These are phyloP conservation scores for Tylopilus felleus DNA, from an alignment of 768 basidiomycete genomes.

Conservation along the genomic window DNA sequence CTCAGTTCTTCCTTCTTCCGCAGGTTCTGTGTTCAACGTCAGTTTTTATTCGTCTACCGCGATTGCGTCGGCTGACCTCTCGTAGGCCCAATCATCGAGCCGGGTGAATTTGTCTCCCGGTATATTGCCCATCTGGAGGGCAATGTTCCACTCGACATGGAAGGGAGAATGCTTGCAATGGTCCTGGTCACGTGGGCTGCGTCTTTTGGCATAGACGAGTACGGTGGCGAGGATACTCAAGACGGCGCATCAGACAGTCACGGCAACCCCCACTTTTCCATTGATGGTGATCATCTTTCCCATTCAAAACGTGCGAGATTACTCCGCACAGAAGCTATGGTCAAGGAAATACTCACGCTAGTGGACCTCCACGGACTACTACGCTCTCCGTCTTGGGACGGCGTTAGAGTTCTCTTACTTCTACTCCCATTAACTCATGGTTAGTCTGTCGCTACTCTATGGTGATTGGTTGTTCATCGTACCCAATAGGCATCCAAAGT, in stretches of 20 bases:
- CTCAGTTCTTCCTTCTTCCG: conserved; percentile 83
- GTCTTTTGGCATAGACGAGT: conserved; percentile 84
- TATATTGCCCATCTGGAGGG: conserved; percentile 66
- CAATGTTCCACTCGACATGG: conserved; percentile 56
- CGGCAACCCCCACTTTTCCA: conserved; percentile 5
- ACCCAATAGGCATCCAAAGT: conserved; percentile 24
- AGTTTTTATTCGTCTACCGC: conserved; percentile 22
- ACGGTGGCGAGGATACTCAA: conserved; percentile 47
- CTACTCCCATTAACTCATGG: conserved; percentile 83
- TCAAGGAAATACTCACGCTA: conserved; percentile 72
- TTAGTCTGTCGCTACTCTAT: conserved; percentile 30
- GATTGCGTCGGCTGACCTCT: conserved; percentile 5
- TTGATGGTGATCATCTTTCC: conserved; percentile 30
- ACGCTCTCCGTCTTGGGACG: conserved; percentile 83
- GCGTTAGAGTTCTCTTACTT: conserved; percentile 74
- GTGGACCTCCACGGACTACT: conserved; percentile 79
- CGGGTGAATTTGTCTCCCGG: conserved; percentile 72
- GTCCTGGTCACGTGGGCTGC: conserved; percentile 85
- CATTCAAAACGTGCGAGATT: conserved; percentile 42
- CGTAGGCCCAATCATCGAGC: conserved; percentile 82
- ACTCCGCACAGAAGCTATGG: conserved; percentile 62
- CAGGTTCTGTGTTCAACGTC: conserved; percentile 83
- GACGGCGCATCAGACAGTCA: conserved; percentile 1
- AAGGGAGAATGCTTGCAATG: conserved; percentile 75
- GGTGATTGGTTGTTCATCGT: conserved; percentile 6